phyloP scores from a whole-genome alignment of 2,329 filamentous ascomycete species.

The Exophiala sp. region DNA sequence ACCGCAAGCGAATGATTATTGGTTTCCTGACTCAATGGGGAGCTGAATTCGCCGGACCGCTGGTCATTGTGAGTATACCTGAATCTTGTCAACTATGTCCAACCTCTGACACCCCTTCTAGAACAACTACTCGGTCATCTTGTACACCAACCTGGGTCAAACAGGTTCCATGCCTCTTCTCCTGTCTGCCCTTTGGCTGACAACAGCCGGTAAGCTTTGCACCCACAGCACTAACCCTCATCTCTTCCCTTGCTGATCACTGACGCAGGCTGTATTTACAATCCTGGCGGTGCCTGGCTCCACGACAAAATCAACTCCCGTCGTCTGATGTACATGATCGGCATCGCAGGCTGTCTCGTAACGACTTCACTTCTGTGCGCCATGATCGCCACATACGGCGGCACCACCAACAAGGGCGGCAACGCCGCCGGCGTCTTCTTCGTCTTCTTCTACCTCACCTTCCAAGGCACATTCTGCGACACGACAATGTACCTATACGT shows the following conservation, averaged over 20 bases:
- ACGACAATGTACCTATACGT: constrained; percentile 49
- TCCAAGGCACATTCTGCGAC: constrained; percentile 48
- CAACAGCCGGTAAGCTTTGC: constrained; percentile 37
- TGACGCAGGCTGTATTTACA: constrained; percentile 34
- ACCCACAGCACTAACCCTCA: neutral
- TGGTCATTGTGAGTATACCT: constrained; percentile 43
- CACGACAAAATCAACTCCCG: constrained; percentile 41
- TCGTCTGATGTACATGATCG: constrained; percentile 41
- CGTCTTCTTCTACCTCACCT: constrained; percentile 46
- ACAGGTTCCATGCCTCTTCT: constrained; percentile 41
- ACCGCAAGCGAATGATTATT: constrained; percentile 51
- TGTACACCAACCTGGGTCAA: constrained; percentile 38
- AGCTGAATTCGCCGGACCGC: constrained; percentile 51
- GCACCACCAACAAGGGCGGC: constrained; percentile 34
- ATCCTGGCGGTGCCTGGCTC: constrained; percentile 40
- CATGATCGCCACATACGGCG: constrained; percentile 34
- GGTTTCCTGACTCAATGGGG: constrained; percentile 54
- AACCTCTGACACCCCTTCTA: neutral
- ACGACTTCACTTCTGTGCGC: constrained; percentile 39
- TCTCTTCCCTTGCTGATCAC: neutral
- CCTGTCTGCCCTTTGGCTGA: constrained; percentile 46
- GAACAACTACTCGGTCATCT: constrained; percentile 43
- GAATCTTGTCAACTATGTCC: neutral
- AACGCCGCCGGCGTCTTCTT: constrained; percentile 39
- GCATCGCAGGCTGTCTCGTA: constrained; percentile 39